A percentile compares a stretch with the other conserved stretches of the same genome.
These are phyloP conservation scores for Sicyos baderoa DNA, from an alignment of 306 rosid species.

Conservation along the genomic window DNA sequence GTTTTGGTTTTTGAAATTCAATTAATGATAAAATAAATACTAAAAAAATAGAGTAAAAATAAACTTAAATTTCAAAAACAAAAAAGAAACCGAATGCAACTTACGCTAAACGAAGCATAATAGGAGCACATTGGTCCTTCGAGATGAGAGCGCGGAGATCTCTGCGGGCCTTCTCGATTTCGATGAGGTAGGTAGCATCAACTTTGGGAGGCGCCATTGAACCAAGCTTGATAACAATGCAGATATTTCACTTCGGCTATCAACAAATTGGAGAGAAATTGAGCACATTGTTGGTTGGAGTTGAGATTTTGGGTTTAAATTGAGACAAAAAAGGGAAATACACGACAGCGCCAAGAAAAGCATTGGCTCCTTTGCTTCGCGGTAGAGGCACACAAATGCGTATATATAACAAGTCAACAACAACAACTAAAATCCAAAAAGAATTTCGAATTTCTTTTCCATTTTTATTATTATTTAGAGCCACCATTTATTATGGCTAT, in stretches of 20 bases:
- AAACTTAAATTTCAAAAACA: too few species aligned
- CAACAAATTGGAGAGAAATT: background rate
- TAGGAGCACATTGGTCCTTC: slow-evolving; percentile 54
- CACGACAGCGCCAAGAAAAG: background rate
- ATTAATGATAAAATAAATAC: too few species aligned
- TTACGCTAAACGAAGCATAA: slow-evolving; percentile 91
- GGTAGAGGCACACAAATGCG: background rate
- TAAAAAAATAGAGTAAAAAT: too few species aligned
- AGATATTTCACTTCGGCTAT: background rate
- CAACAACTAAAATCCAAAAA: background rate
- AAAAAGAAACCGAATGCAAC: background rate
- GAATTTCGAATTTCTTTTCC: background rate
- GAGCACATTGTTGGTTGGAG: background rate
- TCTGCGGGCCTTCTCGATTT: slow-evolving; percentile 57
- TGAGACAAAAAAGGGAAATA: background rate
- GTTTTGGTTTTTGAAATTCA: too few species aligned
- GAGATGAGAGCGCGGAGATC: slow-evolving; percentile 72
- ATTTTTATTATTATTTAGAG: too few species aligned
- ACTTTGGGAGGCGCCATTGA: slow-evolving; percentile 28
- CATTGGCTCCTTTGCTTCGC: slow-evolving; percentile 13
- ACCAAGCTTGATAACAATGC: background rate
- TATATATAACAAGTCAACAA: background rate
- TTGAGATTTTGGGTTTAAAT: background rate
- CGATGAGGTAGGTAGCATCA: slow-evolving; percentile 38
- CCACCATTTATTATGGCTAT: too few species aligned